phyloP scores from a whole-genome alignment of 2,329 filamentous ascomycete genomes.

The Trichoderma citrinoviride region DNA sequence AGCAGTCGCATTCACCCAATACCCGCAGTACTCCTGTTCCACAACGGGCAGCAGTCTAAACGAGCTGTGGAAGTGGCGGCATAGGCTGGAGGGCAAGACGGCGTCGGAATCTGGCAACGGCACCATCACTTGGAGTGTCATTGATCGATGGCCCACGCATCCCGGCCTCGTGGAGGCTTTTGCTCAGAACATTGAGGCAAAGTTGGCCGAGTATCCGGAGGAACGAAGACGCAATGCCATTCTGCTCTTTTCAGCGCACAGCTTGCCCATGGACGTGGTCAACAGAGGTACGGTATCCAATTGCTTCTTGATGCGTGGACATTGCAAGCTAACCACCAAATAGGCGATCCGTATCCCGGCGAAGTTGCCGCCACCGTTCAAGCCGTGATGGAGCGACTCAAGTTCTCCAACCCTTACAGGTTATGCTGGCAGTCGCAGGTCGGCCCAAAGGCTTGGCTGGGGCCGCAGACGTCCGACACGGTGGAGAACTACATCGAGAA shows the following conservation, averaged over 20 bases:
- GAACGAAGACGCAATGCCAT: conserved; percentile 78
- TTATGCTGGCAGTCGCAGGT: conserved; percentile 98
- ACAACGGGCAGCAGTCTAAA: conserved; percentile 96
- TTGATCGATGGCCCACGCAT: conserved; percentile 96
- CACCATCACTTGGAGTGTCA: conserved; percentile 91
- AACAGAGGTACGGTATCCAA: conserved; percentile 64
- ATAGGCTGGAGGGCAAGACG: conserved; percentile 77
- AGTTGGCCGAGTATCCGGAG: conserved; percentile 77
- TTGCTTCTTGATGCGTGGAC: conserved; percentile 29
- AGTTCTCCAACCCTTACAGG: conserved; percentile 85
- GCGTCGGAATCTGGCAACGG: conserved; percentile 56
- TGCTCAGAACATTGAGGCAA: conserved; percentile 85
- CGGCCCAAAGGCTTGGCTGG: conserved; percentile 90
- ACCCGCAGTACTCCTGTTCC: conserved; percentile 97
- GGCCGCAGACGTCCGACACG: conserved; percentile 85
- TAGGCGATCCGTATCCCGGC: conserved; percentile 88
- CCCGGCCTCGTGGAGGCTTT: conserved; percentile 87
- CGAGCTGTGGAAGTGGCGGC: conserved; percentile 96
- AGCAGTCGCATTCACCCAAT: conserved; percentile 96
- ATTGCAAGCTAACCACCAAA: neutral
- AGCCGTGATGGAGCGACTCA: conserved; percentile 90
- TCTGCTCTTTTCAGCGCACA: conserved; percentile 91
- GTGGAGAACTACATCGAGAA: conserved; percentile 87
- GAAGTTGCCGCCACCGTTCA: conserved; percentile 96
- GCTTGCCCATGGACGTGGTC: conserved; percentile 93